A percentile compares a stretch with the other conserved stretches of the same genome.
phyloP scores from a whole-genome alignment of 176 grass and related monocot species.

The Dendrocalamus sinicus region DNA sequence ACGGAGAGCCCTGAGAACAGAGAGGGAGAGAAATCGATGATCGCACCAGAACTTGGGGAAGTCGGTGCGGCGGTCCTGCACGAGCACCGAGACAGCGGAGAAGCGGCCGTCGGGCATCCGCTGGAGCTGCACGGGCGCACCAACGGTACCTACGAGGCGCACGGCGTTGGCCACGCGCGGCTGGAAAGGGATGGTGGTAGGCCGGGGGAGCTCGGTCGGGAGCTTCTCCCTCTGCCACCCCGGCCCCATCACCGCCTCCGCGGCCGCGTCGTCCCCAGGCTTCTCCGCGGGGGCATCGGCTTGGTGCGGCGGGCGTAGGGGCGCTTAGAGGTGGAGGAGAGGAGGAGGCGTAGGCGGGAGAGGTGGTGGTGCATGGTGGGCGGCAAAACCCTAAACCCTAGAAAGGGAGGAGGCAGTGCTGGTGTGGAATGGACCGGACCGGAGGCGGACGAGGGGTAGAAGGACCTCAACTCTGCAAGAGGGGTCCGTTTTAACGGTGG shows the following conservation, averaged over 20 bases:
- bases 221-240: constrained; percentile 40
- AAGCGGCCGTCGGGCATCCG: constrained; percentile 50
- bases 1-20: background rate
- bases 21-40: background rate
- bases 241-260: background rate
- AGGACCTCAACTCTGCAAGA: background rate
- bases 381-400: constrained; percentile 62
- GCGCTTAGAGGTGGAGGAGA: constrained; percentile 41
- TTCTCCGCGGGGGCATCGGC: background rate
- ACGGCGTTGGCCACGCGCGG: constrained; percentile 66
- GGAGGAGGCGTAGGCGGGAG: constrained; percentile 36
- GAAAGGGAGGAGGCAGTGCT: background rate
- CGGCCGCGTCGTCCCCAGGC: background rate
- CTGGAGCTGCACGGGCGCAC: constrained; percentile 72
- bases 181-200: constrained; percentile 76
- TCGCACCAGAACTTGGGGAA: constrained; percentile 73
- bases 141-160: constrained; percentile 65
- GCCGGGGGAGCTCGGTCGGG: constrained; percentile 46
- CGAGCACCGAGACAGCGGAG: constrained; percentile 69
- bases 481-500: background rate
- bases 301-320: constrained; percentile 37
- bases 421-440: background rate
- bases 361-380: constrained; percentile 56
- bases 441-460: background rate
- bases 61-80: constrained; percentile 45